Evolutionary conservation across 1,284 basidiomycete species (phyloP).

Genomic region (Marasmius oreades): DNA sequence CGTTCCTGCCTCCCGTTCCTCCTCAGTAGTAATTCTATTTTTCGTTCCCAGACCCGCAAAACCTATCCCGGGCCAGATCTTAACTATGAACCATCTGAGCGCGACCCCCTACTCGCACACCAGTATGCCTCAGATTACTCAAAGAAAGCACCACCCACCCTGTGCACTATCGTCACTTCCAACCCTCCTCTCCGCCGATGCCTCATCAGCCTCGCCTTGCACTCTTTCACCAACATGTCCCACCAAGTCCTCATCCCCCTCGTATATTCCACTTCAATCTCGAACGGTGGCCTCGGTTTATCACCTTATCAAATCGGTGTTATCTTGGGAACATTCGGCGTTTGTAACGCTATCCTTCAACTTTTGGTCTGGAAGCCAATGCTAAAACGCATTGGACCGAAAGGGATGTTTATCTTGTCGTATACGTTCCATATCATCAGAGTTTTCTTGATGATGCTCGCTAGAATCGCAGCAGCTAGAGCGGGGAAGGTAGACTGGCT

Average conservation of each 20-base stretch:
- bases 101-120: neutral
- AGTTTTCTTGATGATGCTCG: neutral
- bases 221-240: conserved; percentile 33
- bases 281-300: conserved; percentile 18
- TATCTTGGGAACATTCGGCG: conserved; percentile 19
- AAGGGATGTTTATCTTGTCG: conserved; percentile 2
- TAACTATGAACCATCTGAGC: neutral
- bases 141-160: conserved; percentile 15
- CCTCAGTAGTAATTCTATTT: too few species aligned
- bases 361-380: neutral
- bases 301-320: conserved; percentile 18
- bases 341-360: conserved; percentile 24
- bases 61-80: too few species aligned
- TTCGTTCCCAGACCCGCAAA: too few species aligned
- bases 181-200: conserved; percentile 26
- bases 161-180: conserved; percentile 27
- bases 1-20: too few species aligned
- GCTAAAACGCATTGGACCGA: conserved; percentile 2
- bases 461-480: neutral
- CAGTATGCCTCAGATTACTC: neutral
- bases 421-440: neutral
- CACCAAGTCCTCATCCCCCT: conserved; percentile 22
- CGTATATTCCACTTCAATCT: conserved; percentile 16
- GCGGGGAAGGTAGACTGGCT: neutral
- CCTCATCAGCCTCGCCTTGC: conserved; percentile 27